Conservation (phyloP, 169 alveolate genomes). For the Neospora caninum region DNA sequence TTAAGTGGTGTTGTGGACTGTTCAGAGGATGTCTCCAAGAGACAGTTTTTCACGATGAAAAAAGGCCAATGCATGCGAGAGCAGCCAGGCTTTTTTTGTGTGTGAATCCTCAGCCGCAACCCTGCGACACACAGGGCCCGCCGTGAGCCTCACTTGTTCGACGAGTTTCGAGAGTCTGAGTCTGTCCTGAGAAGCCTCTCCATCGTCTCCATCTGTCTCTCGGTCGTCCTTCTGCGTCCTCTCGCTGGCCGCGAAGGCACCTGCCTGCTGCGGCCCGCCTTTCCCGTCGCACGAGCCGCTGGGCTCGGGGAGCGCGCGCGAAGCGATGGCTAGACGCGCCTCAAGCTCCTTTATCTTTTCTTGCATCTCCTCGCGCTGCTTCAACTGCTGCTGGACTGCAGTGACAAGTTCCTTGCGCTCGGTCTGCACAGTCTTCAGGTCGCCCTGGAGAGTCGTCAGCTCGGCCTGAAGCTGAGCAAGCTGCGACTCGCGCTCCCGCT, state of each 20-base stretch:
- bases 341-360: constrained; percentile 36
- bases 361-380: constrained; percentile 63
- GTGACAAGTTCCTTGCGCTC: constrained; percentile 60
- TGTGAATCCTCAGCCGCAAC: too few relatives aligned
- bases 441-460: constrained; percentile 46
- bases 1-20: too few relatives aligned
- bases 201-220: not conserved
- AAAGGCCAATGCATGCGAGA: too few relatives aligned
- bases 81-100: too few relatives aligned
- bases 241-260: too few relatives aligned
- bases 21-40: too few relatives aligned
- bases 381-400: constrained; percentile 55
- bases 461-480: constrained; percentile 55
- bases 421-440: constrained; percentile 45
- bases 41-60: too few relatives aligned
- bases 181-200: not conserved
- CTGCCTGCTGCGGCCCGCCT: too few relatives aligned
- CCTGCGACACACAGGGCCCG: too few relatives aligned
- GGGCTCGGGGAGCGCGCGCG: not conserved
- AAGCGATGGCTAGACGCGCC: not conserved
- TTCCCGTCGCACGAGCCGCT: constrained; percentile 10
- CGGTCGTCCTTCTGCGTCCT: not conserved
- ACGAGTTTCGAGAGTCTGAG: not conserved
- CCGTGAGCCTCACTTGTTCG: not conserved
- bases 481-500: constrained; percentile 55